Evolutionary conservation across 106 monocot species (phyloP).

Genomic region (Iris macrosiphon): DNA sequence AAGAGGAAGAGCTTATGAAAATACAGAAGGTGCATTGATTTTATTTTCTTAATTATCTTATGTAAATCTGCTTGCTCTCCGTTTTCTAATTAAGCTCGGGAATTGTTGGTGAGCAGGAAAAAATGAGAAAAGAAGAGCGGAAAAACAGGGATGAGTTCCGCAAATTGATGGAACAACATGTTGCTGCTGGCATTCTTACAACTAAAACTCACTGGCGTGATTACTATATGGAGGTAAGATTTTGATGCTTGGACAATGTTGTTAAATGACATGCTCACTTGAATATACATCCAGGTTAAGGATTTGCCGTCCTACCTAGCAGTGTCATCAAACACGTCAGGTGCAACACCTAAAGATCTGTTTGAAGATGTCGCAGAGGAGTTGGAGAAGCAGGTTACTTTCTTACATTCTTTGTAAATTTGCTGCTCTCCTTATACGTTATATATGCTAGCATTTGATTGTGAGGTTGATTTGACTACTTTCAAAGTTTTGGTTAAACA

Average conservation of each 20-base stretch:
- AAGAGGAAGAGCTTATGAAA: constrained; percentile 77
- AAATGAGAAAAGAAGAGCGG: constrained; percentile 62
- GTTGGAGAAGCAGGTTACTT: constrained; percentile 71
- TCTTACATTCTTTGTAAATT: too few relatives aligned
- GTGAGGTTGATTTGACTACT: too few relatives aligned
- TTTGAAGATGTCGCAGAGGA: constrained; percentile 83
- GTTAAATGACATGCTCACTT: not conserved
- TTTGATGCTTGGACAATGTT: not conserved
- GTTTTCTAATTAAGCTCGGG: not conserved
- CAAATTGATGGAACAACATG: constrained; percentile 73
- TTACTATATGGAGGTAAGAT: constrained; percentile 67
- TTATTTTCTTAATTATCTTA: not conserved
- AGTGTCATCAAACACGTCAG: constrained; percentile 71
- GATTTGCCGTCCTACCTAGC: constrained; percentile 44
- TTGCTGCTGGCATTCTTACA: constrained; percentile 54
- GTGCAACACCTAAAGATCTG: constrained; percentile 90
- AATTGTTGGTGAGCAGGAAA: constrained; percentile 27
- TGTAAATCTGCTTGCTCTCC: not conserved
- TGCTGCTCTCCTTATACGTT: too few relatives aligned
- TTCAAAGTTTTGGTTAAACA: too few relatives aligned
- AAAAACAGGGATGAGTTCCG: constrained; percentile 89
- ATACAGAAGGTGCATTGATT: constrained; percentile 55
- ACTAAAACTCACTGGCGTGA: constrained; percentile 92
- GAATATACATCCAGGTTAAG: constrained; percentile 40
- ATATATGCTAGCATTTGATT: too few relatives aligned